A percentile compares a stretch with the other conserved stretches of the same genome.
Conservation (phyloP, 257 asterid species). For the Salvia rosmarinus region DNA sequence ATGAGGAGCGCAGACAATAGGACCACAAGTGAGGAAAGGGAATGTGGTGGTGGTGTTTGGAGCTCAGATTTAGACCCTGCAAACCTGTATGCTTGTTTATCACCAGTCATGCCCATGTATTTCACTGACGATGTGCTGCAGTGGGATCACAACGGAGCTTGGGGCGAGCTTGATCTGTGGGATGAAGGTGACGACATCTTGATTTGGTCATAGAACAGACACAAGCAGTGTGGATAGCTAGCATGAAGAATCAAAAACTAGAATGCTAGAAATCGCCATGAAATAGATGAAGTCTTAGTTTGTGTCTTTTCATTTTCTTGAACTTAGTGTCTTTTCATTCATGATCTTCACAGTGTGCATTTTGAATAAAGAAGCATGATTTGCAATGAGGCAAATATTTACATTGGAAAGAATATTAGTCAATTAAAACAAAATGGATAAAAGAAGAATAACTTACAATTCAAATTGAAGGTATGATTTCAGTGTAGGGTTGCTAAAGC, state of each 20-base stretch:
- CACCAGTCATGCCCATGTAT: conserved; percentile 45
- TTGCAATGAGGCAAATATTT: not conserved
- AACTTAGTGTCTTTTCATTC: not conserved
- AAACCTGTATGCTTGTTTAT: conserved; percentile 31
- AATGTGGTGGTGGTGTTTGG: conserved; percentile 20
- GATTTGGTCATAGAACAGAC: conserved; percentile 40
- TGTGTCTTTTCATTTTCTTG: not conserved
- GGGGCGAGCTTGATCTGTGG: conserved; percentile 38
- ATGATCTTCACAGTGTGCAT: not conserved
- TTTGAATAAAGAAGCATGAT: not conserved
- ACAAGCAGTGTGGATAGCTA: not conserved
- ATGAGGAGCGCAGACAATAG: conserved; percentile 13
- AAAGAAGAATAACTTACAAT: conserved; percentile 28
- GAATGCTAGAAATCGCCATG: too few species aligned
- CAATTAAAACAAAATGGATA: not conserved
- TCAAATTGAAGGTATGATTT: conserved; percentile 21
- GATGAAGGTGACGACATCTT: conserved; percentile 35
- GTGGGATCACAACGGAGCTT: conserved; percentile 33
- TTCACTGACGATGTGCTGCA: conserved; percentile 33
- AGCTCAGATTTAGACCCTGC: conserved; percentile 8
- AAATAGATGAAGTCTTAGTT: too few species aligned
- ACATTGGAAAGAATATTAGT: not conserved
- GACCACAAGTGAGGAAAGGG: not conserved
- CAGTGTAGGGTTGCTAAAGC: conserved; percentile 33
- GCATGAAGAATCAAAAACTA: not conserved